Evolutionary conservation across 2,329 filamentous ascomycete genomes (phyloP).

Genomic region (Verticillium klebahnii): DNA sequence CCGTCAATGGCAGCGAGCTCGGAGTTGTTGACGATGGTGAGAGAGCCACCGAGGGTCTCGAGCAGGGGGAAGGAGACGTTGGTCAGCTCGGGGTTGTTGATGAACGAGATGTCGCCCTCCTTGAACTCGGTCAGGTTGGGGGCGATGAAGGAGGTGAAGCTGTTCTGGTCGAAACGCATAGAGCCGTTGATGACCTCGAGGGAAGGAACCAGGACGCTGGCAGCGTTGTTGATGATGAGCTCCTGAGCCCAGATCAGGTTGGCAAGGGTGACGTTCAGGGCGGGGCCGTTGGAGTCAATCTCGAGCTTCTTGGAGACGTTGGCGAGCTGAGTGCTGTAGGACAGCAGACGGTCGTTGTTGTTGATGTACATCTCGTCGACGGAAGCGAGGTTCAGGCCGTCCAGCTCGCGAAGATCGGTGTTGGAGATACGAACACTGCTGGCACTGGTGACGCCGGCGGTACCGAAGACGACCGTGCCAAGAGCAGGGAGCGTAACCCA

Average conservation of each 20-base stretch:
- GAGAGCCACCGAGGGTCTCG: constrained; percentile 67
- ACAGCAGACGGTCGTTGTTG: constrained; percentile 81
- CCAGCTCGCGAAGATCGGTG: constrained; percentile 73
- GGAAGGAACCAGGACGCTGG: constrained; percentile 66
- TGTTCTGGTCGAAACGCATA: constrained; percentile 80
- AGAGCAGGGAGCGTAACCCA: constrained; percentile 67
- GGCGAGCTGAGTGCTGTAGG: constrained; percentile 71
- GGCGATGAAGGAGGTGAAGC: constrained; percentile 54
- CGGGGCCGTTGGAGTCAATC: constrained; percentile 75
- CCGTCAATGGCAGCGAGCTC: constrained; percentile 58
- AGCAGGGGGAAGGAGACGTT: constrained; percentile 76
- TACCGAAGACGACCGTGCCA: constrained; percentile 44
- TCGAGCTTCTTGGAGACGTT: constrained; percentile 68
- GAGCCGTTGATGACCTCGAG: constrained; percentile 71
- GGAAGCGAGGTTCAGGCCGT: constrained; percentile 75
- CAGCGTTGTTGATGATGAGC: constrained; percentile 66
- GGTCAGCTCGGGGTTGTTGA: constrained; percentile 55
- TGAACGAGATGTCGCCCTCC: constrained; percentile 55
- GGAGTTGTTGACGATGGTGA: constrained; percentile 90
- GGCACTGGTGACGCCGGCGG: constrained; percentile 59
- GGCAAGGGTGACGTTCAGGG: constrained; percentile 68
- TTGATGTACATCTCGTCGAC: constrained; percentile 73
- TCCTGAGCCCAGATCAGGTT: constrained; percentile 60
- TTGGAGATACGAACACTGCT: constrained; percentile 72
- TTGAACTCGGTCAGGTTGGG: constrained; percentile 68